phyloP scores from a whole-genome alignment of 1,139 yeast species.

The Chernovozyma aurita region DNA sequence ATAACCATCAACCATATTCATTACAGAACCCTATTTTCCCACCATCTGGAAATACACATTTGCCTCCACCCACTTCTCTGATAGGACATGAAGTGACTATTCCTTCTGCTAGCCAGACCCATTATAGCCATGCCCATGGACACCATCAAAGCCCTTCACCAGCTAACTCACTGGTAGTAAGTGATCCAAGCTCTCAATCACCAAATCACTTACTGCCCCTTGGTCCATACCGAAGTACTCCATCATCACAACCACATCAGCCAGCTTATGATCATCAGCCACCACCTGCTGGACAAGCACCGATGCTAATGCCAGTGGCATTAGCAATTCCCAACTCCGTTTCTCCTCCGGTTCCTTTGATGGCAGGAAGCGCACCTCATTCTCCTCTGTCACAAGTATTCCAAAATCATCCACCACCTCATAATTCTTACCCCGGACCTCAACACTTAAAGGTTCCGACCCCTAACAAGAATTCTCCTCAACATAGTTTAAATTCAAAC shows the following conservation, averaged over 20 bases:
- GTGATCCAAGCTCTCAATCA: conserved; percentile 8
- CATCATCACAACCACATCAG: neutral
- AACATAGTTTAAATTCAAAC: neutral
- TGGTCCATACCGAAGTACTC: neutral
- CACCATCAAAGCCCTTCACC: too few species aligned
- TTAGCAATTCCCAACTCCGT: too few species aligned
- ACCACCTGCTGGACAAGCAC: neutral
- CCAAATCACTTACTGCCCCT: conserved; percentile 7
- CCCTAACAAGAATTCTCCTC: neutral
- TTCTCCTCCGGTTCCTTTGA: too few species aligned
- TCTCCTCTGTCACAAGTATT: too few species aligned
- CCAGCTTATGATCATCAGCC: neutral
- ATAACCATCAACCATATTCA: neutral
- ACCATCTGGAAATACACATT: neutral
- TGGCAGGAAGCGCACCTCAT: too few species aligned
- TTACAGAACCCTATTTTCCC: neutral
- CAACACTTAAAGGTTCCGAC: too few species aligned
- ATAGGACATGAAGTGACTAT: neutral
- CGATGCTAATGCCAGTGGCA: neutral
- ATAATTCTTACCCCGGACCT: too few species aligned
- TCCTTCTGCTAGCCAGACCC: too few species aligned
- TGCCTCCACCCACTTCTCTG: neutral
- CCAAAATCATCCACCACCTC: too few species aligned
- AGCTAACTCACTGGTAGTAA: conserved; percentile 6
- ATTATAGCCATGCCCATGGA: too few species aligned